Evolutionary conservation across 202 grass and related monocot species (phyloP), one percentile per base, ranked within the genome.

Genomic region (Carex arenaria): DNA sequence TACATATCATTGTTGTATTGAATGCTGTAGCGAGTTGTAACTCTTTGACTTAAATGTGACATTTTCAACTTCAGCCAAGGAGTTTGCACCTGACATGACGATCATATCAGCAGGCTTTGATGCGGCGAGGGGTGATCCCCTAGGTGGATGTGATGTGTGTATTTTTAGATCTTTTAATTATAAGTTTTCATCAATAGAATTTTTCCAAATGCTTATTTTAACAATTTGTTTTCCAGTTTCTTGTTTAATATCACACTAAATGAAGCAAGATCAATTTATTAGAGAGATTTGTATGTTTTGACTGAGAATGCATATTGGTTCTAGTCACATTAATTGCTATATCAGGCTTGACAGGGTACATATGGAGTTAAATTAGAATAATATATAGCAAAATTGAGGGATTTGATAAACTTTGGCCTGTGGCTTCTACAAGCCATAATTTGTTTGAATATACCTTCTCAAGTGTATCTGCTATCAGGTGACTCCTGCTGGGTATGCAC

Each of bases 71-170:
- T 89, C 91, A 98, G 95, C 92, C 90, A 30, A 66, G 73, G 86
- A 95, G 62, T 98, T 98, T 89, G 91, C 84, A 10, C 89, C 95
- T 42, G 95, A 98, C 75, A 89, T 98, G 72, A 98, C 87, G 59
- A 95, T 98, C 80, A 90, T 98, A 91, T 98, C 93, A 65, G 93
- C 95, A 72, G 95, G 95, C 45, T 98, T 98, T 83, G 95, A 98
- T 92, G 95, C 95, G 34, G 95, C 95, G 73, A 91, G 91, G 75
- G 95, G 95, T 83, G 95, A 98, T 84, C 93, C 95, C 77, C 81
- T 98, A 43, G 95, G 95, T 68, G 84, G 95, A 89, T 98, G 95
- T 82, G 93, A 95, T 90, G 95, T 98, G 88, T 87, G 93, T 69
- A 84, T 78, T 85, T 66, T 62, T 40, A 0, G 56, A 64, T 72